A percentile compares a stretch with the other conserved stretches of the same genome.
Evolutionary conservation across 495 filamentous ascomycete genomes (phyloP).

Genomic region (Hypoxylon lenormandii): DNA sequence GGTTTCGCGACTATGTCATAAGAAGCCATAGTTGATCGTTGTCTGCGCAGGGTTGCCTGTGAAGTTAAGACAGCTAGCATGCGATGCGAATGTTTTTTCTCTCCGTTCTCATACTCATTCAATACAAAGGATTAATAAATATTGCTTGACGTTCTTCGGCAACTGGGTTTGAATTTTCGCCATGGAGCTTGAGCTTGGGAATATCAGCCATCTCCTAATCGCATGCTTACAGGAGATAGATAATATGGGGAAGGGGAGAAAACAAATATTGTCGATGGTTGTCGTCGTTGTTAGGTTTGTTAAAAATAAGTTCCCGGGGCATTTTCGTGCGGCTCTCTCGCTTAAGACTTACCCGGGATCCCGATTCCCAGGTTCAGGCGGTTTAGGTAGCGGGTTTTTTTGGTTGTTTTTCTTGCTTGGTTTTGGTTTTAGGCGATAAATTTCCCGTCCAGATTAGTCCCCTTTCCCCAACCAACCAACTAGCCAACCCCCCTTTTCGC

Average conservation of each 20-base stretch:
- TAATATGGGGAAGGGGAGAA: too few species aligned
- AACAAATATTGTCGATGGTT: neutral
- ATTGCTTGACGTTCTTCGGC: too few species aligned
- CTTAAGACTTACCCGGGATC: slow-evolving; percentile 33
- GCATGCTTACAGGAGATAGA: too few species aligned
- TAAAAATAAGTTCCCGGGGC: slow-evolving; percentile 24
- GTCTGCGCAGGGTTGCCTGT: neutral
- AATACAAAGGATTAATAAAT: too few species aligned
- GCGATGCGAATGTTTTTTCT: too few species aligned
- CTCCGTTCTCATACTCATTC: too few species aligned
- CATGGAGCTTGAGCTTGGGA: too few species aligned
- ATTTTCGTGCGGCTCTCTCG: slow-evolving; percentile 45
- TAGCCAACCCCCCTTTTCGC: neutral
- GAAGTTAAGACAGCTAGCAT: neutral
- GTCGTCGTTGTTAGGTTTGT: slow-evolving; percentile 20
- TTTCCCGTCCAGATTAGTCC: neutral
- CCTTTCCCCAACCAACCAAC: too few species aligned
- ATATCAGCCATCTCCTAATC: too few species aligned
- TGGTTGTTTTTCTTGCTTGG: slow-evolving; percentile 47
- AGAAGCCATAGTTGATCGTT: neutral
- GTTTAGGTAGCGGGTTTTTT: slow-evolving; percentile 50
- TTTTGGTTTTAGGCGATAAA: too few species aligned
- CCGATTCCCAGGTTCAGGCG: slow-evolving; percentile 38
- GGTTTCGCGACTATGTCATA: slow-evolving; percentile 1
- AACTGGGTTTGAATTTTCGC: too few species aligned